Percentiles rank a stretch among this genome's conserved stretches.
Conservation (phyloP, 805 yeast species). For the Candida stauntonica region DNA sequence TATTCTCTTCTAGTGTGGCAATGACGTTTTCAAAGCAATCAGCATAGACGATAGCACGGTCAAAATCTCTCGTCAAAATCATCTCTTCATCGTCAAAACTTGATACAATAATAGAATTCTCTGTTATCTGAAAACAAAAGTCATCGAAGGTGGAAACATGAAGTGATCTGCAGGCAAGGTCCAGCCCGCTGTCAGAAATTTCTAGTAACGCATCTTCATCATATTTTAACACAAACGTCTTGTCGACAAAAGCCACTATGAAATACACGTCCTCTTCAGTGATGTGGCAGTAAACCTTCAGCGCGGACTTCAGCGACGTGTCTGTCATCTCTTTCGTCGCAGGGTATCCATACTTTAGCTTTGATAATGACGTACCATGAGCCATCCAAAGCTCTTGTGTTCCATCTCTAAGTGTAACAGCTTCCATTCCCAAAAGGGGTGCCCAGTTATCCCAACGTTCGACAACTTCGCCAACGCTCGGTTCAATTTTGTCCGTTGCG, state of each 20-base stretch:
- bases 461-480: conserved; percentile 7
- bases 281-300: conserved; percentile 15
- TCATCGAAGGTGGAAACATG: conserved; percentile 14
- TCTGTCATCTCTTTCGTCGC: conserved; percentile 20
- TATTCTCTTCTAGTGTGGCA: conserved; percentile 9
- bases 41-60: conserved; percentile 14
- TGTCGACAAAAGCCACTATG: conserved; percentile 36
- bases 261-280: conserved; percentile 25
- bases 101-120: conserved; percentile 18
- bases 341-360: conserved; percentile 15
- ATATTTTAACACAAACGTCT: conserved; percentile 34
- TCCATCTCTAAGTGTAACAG: conserved; percentile 26
- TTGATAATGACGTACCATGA: conserved; percentile 21
- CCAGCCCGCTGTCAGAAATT: conserved; percentile 20
- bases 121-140: conserved; percentile 25
- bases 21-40: conserved; percentile 19
- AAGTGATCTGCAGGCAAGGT: conserved; percentile 14
- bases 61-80: conserved; percentile 5
- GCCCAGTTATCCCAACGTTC: conserved; percentile 43
- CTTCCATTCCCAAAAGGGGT: conserved; percentile 39
- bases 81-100: conserved; percentile 14
- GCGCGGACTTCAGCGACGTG: conserved; percentile 14
- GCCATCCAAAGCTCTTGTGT: conserved; percentile 37
- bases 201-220: conserved; percentile 28
- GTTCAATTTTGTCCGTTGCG: conserved; percentile 8